These are phyloP conservation scores for Macrocystidia cucumis DNA, from an alignment of 1,284 basidiomycete genomes.

Conservation along the genomic window DNA sequence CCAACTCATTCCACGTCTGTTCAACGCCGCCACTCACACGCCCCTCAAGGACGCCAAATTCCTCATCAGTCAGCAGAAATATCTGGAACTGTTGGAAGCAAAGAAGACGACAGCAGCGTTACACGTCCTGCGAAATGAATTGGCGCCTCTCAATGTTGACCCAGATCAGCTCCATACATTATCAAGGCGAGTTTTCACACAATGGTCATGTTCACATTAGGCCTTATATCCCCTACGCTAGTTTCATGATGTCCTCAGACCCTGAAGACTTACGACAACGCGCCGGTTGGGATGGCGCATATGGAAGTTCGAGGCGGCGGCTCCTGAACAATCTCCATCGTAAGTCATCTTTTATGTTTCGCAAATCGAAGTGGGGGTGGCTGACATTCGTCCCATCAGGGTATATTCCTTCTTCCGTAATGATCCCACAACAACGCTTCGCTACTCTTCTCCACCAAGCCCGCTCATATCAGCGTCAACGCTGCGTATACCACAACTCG, in stretches of 20 bases:
- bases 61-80: constrained; percentile 91
- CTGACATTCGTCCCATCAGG: constrained; percentile 33
- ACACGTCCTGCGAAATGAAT: constrained; percentile 78
- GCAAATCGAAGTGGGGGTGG: too few species aligned
- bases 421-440: constrained; percentile 90
- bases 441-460: constrained; percentile 85
- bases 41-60: constrained; percentile 69
- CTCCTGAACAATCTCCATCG: constrained; percentile 82
- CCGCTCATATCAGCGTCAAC: constrained; percentile 67
- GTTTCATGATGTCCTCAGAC: constrained; percentile 86
- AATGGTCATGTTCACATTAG: too few species aligned
- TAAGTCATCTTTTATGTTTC: constrained; percentile 31
- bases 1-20: constrained; percentile 12
- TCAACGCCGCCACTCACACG: constrained; percentile 11
- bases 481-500: constrained; percentile 78
- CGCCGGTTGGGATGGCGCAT: constrained; percentile 87
- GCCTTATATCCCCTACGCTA: constrained; percentile 29
- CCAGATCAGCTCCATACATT: constrained; percentile 76
- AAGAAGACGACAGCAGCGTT: constrained; percentile 80
- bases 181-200: constrained; percentile 69
- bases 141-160: constrained; percentile 75
- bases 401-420: constrained; percentile 82
- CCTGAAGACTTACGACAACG: constrained; percentile 77
- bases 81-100: constrained; percentile 88
- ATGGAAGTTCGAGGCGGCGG: constrained; percentile 68